Conservation (phyloP, 208 protist species). For the Crithidia thermophila region DNA sequence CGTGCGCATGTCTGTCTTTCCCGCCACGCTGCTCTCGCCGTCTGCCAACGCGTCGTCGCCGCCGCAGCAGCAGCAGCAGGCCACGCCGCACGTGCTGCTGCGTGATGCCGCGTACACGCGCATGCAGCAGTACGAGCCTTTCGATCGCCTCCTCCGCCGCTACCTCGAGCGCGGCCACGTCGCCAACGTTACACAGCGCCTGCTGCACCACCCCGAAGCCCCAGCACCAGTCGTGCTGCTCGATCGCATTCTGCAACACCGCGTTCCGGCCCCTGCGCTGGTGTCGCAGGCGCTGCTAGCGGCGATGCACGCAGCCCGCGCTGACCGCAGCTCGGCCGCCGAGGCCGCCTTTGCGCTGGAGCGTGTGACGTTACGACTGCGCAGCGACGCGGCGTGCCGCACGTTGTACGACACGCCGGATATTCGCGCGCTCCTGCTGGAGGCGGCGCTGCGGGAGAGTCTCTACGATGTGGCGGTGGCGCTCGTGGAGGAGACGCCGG, state of each 20-base stretch:
- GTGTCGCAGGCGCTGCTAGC: conserved; percentile 45
- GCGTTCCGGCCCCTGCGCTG: conserved; percentile 53
- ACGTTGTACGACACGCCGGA: conserved; percentile 43
- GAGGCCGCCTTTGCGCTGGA: conserved; percentile 23
- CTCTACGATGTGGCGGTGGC: conserved; percentile 50
- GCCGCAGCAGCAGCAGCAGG: background rate
- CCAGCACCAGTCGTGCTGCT: conserved; percentile 62
- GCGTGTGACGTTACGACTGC: conserved; percentile 17
- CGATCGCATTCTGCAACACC: conserved; percentile 46
- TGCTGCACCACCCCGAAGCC: conserved; percentile 70
- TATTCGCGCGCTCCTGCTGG: conserved; percentile 53
- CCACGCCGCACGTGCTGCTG: conserved; percentile 6
- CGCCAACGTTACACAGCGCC: conserved; percentile 25
- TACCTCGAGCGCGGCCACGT: conserved; percentile 65
- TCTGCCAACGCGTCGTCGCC: background rate
- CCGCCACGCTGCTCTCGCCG: background rate
- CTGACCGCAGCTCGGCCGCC: conserved; percentile 16
- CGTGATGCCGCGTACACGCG: conserved; percentile 27
- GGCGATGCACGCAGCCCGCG: conserved; percentile 13
- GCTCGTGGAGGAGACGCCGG: conserved; percentile 48
- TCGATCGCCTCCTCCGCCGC: conserved; percentile 47
- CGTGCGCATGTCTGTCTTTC: conserved; percentile 18
- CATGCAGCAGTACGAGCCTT: conserved; percentile 59
- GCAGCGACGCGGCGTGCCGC: conserved; percentile 1
- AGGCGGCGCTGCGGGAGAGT: conserved; percentile 44